phyloP scores from a whole-genome alignment of 345 rosid species.

The Balakata baccata region DNA sequence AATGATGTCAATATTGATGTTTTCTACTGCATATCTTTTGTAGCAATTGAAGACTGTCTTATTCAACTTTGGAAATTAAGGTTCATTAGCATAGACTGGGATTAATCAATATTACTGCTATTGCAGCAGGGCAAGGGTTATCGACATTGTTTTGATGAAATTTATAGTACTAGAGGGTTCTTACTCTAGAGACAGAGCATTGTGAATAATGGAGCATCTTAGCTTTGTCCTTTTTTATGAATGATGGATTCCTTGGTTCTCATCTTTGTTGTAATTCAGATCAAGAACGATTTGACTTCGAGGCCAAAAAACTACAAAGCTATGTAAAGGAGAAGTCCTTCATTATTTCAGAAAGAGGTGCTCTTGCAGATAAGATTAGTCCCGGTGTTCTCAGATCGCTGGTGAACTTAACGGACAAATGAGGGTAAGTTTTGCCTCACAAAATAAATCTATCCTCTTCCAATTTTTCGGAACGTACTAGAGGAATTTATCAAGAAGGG shows the following conservation, averaged over 20 bases:
- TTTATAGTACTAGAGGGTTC: too few species aligned
- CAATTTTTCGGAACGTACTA: not conserved
- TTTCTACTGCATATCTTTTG: not conserved
- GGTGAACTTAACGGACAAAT: slow-evolving; percentile 57
- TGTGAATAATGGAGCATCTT: not conserved
- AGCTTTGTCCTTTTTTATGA: not conserved
- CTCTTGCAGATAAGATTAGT: slow-evolving; percentile 63
- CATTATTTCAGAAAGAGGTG: slow-evolving; percentile 61
- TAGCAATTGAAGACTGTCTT: not conserved
- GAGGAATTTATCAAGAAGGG: not conserved
- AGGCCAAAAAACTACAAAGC: slow-evolving; percentile 69
- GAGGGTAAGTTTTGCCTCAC: slow-evolving; percentile 37
- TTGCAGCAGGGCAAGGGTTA: too few species aligned
- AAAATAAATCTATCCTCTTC: not conserved
- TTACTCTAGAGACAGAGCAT: not conserved
- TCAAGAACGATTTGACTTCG: slow-evolving; percentile 53
- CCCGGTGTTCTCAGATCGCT: slow-evolving; percentile 64
- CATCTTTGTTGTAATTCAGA: slow-evolving; percentile 34
- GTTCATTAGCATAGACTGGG: not conserved
- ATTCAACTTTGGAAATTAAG: not conserved
- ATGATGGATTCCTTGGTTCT: not conserved
- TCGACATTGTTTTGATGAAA: too few species aligned
- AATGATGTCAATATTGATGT: not conserved
- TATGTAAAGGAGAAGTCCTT: slow-evolving; percentile 66
- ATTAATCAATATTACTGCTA: not conserved